Evolutionary conservation across 371 early-diverging fungal species (phyloP), one percentile per base, ranked within the genome.

Genomic region (Rhizopus arrhizus): DNA sequence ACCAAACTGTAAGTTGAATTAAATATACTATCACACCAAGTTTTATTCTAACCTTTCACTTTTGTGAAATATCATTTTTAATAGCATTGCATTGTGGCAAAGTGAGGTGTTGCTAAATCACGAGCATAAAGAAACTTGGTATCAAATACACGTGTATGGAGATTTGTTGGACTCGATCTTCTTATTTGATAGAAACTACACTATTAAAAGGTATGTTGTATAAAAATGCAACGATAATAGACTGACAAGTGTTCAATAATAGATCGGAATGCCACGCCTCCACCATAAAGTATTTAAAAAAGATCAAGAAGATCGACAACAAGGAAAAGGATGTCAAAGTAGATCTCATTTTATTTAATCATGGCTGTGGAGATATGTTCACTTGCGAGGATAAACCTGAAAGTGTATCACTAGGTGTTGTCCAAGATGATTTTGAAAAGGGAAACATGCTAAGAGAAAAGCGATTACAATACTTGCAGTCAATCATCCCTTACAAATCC

Each of bases 1-100:
- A 52, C 53, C 42, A 59, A 60, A 60, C 54, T 53, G 61, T 60
- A 60, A 60, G 54, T 60, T 53, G 40, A 60, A 60, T 60, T 60
- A 53, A 53, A 59, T 59, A 53, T 52, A 53, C 53, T 53, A 59
- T 59, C 59, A 45, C 38, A 59, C 53, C n/a, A 53, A 53, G 45
- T 53, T 45, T 59, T 46, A 59, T 53, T 59, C 38, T 59, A 59
- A 53, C 28, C 53, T 52, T 34, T 52, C 5, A 52, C 45, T 36
- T 59, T 59, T 52, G 34, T 52, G 53, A 53, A 12, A 53, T 52
- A 59, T 35, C 53, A 43, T 52, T 52, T 59, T 59, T 52, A 3
- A 59, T 53, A 59, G 59, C 28, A 52, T 59, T 45, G 42, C 59
- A 22, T 45, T 59, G 52, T 52, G 59, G 59, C 59, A 59, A 52